Conservation (phyloP, 768 basidiomycete genomes). For the Chalciporus chontae region DNA sequence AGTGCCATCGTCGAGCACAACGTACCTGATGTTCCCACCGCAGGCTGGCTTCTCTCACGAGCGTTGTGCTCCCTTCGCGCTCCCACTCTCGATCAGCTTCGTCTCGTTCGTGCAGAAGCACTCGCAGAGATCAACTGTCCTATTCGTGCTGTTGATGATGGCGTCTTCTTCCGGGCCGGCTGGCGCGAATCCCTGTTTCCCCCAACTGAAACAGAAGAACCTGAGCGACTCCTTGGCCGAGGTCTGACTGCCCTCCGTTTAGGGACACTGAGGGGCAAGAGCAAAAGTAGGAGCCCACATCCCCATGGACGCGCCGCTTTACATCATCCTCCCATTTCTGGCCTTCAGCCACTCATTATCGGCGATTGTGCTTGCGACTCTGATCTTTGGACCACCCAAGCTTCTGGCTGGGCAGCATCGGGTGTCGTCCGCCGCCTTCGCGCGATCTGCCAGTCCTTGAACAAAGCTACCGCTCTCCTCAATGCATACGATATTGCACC, state of each 20-base stretch:
- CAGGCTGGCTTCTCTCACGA: conserved; percentile 66
- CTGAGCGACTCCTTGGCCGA: conserved; percentile 9
- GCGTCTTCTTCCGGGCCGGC: conserved; percentile 58
- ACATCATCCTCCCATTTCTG: conserved; percentile 14
- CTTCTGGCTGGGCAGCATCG: conserved; percentile 59
- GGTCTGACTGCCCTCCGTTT: conserved; percentile 20
- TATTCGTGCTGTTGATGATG: conserved; percentile 63
- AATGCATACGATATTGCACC: conserved; percentile 69
- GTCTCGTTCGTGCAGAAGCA: conserved; percentile 53
- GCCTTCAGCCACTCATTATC: conserved; percentile 65
- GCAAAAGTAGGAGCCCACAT: conserved; percentile 27
- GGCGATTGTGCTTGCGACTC: conserved; percentile 70
- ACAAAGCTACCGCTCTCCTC: conserved; percentile 56
- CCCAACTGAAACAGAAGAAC: conserved; percentile 20
- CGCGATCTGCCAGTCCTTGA: conserved; percentile 69
- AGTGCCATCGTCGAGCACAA: conserved; percentile 62
- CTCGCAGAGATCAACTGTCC: conserved; percentile 51
- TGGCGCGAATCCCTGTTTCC: conserved; percentile 51
- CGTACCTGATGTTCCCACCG: conserved; percentile 54
- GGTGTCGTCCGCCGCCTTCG: conserved; percentile 65
- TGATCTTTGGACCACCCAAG: conserved; percentile 56
- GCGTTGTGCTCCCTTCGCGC: conserved; percentile 55
- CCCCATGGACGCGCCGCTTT: conserved; percentile 16
- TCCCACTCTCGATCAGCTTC: conserved; percentile 58
- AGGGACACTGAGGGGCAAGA: conserved; percentile 23